Percentiles rank a stretch among this genome's conserved stretches.
phyloP scores from a whole-genome alignment of 1,284 basidiomycete genomes.

The Microbotryum saponariae region DNA sequence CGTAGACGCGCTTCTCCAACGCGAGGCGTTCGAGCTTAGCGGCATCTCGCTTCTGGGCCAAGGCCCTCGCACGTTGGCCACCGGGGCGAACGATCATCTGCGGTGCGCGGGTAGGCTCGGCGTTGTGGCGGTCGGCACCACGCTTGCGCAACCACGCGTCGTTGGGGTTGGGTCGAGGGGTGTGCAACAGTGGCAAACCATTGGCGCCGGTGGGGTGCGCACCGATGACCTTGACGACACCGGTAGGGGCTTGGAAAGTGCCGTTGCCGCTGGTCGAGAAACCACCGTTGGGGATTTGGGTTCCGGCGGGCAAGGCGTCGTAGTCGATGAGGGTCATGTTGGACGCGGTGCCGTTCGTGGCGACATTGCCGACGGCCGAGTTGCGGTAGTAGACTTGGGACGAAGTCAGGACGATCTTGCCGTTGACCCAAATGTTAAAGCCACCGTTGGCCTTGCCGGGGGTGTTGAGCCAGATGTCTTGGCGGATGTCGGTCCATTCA shows the following conservation, averaged over 20 bases:
- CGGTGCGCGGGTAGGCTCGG: background rate
- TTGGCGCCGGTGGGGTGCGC: too few species aligned
- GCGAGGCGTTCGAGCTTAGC: background rate
- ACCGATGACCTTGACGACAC: slow-evolving; percentile 11
- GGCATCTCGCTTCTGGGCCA: background rate
- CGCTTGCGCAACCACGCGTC: too few species aligned
- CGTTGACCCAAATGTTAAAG: slow-evolving; percentile 35
- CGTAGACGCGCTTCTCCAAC: slow-evolving; percentile 1
- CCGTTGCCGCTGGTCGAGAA: slow-evolving; percentile 6
- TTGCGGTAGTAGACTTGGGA: slow-evolving; percentile 35
- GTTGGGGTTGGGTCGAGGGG: too few species aligned
- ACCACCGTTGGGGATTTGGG: slow-evolving; percentile 27
- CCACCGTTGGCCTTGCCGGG: slow-evolving; percentile 47
- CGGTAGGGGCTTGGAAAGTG: background rate
- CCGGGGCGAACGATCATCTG: too few species aligned
- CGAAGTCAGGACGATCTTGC: slow-evolving; percentile 29
- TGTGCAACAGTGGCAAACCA: too few species aligned
- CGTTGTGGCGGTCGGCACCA: background rate
- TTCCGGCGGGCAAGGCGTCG: slow-evolving; percentile 17
- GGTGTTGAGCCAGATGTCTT: slow-evolving; percentile 61
- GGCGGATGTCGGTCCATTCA: slow-evolving; percentile 58
- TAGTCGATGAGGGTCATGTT: slow-evolving; percentile 19
- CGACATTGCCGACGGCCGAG: slow-evolving; percentile 10
- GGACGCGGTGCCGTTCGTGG: slow-evolving; percentile 8
- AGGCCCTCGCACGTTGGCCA: too few species aligned